Percentiles rank a stretch among this genome's conserved stretches.
Conservation (phyloP, 2,329 filamentous ascomycete species). For the Hypoxylon sp. region DNA sequence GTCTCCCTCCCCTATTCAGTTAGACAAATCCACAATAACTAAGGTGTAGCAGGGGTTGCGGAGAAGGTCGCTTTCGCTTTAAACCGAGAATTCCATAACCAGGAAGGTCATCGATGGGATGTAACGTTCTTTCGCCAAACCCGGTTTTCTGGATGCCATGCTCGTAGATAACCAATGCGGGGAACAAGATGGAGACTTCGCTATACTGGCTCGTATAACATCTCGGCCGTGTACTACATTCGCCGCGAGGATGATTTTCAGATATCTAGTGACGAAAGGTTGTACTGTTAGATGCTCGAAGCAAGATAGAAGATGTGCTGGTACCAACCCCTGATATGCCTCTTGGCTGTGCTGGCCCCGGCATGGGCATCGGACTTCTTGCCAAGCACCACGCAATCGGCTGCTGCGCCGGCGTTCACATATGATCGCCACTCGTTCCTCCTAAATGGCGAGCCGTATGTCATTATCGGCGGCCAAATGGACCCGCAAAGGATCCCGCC, state of each 20-base stretch:
- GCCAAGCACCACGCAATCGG: constrained; percentile 29
- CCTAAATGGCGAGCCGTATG: constrained; percentile 58
- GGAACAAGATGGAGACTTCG: constrained; percentile 25
- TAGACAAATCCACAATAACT: neutral
- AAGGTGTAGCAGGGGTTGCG: neutral
- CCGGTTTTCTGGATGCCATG: constrained; percentile 17
- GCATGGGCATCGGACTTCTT: constrained; percentile 10
- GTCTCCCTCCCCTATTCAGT: constrained; percentile 1
- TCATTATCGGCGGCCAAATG: constrained; percentile 66
- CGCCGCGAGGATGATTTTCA: neutral
- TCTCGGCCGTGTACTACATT: neutral
- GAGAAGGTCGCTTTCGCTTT: constrained; percentile 13
- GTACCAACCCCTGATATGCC: constrained; percentile 7
- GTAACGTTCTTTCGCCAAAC: constrained; percentile 37
- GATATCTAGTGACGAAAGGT: neutral
- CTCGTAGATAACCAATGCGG: constrained; percentile 34
- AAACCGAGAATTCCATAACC: constrained; percentile 9
- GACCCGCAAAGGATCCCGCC: constrained; percentile 65
- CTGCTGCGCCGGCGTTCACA: constrained; percentile 53
- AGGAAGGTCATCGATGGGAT: constrained; percentile 28
- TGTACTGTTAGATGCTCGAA: neutral
- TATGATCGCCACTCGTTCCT: constrained; percentile 59
- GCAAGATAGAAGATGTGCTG: constrained; percentile 26
- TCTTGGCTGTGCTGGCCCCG: constrained; percentile 12
- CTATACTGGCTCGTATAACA: constrained; percentile 17